Evolutionary conservation across 768 basidiomycete species (phyloP).

Genomic region (button mushroom (Agaricus bisporus)): DNA sequence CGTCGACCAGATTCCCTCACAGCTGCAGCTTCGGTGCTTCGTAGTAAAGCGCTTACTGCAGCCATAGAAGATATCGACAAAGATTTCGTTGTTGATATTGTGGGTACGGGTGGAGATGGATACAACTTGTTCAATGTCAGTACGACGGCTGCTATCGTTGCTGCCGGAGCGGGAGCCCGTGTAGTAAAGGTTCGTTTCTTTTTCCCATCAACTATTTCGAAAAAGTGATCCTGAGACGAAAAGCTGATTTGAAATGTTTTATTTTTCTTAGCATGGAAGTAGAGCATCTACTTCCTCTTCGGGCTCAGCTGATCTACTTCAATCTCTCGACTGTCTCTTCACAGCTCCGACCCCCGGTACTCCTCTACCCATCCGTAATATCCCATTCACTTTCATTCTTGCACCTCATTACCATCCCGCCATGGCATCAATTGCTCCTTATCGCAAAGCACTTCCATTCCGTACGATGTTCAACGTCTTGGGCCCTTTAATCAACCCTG

Average conservation of each 20-base stretch:
- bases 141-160: constrained; percentile 89
- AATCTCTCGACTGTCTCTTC: constrained; percentile 77
- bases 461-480: constrained; percentile 96
- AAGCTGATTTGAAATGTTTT: too few species aligned
- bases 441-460: constrained; percentile 84
- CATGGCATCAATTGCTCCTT: constrained; percentile 74
- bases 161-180: constrained; percentile 88
- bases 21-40: constrained; percentile 71
- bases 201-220: not conserved
- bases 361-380: constrained; percentile 52
- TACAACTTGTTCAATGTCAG: constrained; percentile 97
- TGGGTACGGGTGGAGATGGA: constrained; percentile 93
- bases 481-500: constrained; percentile 92
- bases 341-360: constrained; percentile 50
- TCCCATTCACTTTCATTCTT: constrained; percentile 90
- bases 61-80: constrained; percentile 48
- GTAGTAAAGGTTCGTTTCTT: constrained; percentile 73
- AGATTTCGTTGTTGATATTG: constrained; percentile 83
- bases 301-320: constrained; percentile 89
- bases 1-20: constrained; percentile 69
- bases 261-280: constrained; percentile 81
- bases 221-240: constrained; percentile 5
- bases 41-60: constrained; percentile 60
- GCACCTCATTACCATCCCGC: constrained; percentile 92
- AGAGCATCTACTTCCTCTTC: constrained; percentile 91